These are phyloP conservation scores for Pestalotiopsis sp. DNA, from an alignment of 2,329 filamentous ascomycete species.

Conservation along the genomic window DNA sequence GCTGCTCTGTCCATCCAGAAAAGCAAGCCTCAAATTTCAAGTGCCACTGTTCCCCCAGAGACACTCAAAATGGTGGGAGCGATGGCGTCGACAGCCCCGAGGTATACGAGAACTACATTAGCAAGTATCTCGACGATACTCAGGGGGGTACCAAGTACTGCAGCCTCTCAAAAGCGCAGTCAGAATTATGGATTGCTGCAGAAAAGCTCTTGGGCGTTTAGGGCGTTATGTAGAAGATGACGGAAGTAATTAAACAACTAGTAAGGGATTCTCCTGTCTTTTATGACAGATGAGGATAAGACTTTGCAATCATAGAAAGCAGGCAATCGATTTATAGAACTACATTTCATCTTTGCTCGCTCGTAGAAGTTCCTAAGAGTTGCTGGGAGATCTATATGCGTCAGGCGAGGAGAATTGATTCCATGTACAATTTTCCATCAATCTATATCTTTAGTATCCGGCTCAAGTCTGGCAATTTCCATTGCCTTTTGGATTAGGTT, in stretches of 20 bases:
- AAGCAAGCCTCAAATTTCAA: slow-evolving; percentile 17
- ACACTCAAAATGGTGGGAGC: background rate
- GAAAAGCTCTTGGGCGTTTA: slow-evolving; percentile 19
- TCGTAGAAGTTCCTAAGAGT: too few species aligned
- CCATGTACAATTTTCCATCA: too few species aligned
- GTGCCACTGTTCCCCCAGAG: slow-evolving; percentile 14
- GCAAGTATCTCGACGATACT: background rate
- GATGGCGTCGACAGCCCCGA: slow-evolving; percentile 9
- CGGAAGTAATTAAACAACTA: background rate
- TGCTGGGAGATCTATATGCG: too few species aligned
- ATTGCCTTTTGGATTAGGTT: too few species aligned
- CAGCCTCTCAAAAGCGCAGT: slow-evolving; percentile 4
- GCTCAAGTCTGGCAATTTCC: too few species aligned
- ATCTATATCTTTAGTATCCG: too few species aligned
- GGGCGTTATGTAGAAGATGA: background rate
- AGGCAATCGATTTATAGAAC: background rate
- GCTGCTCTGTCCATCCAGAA: slow-evolving; percentile 19
- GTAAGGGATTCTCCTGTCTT: background rate
- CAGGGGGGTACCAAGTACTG: background rate
- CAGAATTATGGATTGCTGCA: slow-evolving; percentile 22
- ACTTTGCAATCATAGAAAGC: background rate
- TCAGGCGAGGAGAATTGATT: too few species aligned
- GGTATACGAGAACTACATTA: slow-evolving; percentile 4
- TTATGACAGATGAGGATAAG: background rate
- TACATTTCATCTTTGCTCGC: background rate